A percentile compares a stretch with the other conserved stretches of the same genome.
Evolutionary conservation across 2,329 filamentous ascomycete genomes (phyloP).

Genomic region (Colletotrichum sp.): DNA sequence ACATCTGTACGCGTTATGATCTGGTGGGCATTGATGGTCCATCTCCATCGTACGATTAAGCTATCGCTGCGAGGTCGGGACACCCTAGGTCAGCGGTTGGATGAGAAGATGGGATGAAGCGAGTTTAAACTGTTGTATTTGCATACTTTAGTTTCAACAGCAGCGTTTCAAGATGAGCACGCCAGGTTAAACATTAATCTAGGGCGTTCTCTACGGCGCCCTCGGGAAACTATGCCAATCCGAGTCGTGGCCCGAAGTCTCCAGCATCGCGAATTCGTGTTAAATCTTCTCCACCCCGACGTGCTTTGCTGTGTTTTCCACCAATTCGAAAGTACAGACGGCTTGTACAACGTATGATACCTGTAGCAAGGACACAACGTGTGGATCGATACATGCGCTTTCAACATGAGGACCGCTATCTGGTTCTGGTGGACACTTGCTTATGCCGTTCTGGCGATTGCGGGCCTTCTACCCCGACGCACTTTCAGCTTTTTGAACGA

Average conservation of each 20-base stretch:
- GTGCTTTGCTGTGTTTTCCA: not conserved
- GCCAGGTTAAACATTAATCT: not conserved
- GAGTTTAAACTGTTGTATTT: accelerated
- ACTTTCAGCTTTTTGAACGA: not conserved
- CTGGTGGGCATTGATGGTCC: too few relatives aligned
- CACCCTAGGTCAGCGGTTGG: too few relatives aligned
- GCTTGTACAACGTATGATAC: not conserved
- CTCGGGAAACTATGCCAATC: not conserved
- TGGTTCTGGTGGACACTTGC: conserved; percentile 8
- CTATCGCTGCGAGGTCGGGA: too few relatives aligned
- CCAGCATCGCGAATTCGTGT: too few relatives aligned
- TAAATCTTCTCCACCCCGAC: too few relatives aligned
- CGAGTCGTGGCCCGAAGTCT: not conserved
- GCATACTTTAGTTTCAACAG: not conserved
- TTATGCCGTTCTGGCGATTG: not conserved
- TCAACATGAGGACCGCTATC: not conserved
- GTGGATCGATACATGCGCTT: not conserved
- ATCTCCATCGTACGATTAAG: too few relatives aligned
- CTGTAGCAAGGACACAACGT: not conserved
- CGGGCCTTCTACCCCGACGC: not conserved
- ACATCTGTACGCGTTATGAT: too few relatives aligned
- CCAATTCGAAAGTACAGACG: not conserved
- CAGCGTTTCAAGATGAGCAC: not conserved
- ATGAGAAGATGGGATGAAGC: not conserved
- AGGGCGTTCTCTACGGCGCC: not conserved